Conservation (phyloP, 1,139 yeast genomes). For the Lodderomyces beijingensis region DNA sequence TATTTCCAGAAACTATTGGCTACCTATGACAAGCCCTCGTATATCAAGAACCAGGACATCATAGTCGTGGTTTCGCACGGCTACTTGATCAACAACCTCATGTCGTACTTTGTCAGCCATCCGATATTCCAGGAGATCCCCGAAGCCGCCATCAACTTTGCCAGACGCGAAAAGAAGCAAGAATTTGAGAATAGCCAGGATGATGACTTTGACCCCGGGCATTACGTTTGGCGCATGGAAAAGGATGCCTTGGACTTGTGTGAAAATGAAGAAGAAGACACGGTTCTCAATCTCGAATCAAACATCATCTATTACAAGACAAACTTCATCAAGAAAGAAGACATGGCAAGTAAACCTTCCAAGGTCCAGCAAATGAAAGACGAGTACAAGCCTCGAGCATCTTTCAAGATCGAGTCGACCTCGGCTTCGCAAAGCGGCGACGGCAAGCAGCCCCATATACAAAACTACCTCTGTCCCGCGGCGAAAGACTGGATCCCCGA, state of each 20-base stretch:
- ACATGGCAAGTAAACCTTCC: slow-evolving; percentile 16
- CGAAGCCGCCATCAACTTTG: slow-evolving; percentile 36
- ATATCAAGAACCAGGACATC: slow-evolving; percentile 33
- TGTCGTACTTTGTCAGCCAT: slow-evolving; percentile 41
- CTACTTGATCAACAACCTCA: slow-evolving; percentile 37
- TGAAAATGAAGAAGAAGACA: slow-evolving; percentile 25
- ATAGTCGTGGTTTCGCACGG: slow-evolving; percentile 43
- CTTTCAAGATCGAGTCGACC: slow-evolving; percentile 22
- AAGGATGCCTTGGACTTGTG: slow-evolving; percentile 34
- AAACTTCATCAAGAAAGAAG: slow-evolving; percentile 39
- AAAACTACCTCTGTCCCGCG: slow-evolving; percentile 29
- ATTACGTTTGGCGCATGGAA: slow-evolving; percentile 29
- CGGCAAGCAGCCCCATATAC: slow-evolving; percentile 6
- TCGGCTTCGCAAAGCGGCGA: slow-evolving; percentile 10
- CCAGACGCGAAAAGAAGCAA: slow-evolving; percentile 19
- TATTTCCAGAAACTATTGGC: slow-evolving; percentile 43
- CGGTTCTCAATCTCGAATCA: slow-evolving; percentile 35
- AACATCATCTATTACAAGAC: slow-evolving; percentile 46
- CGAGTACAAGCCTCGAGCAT: slow-evolving; percentile 24
- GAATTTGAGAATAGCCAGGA: slow-evolving; percentile 10
- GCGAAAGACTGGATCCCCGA: slow-evolving; percentile 40
- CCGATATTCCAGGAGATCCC: slow-evolving; percentile 47
- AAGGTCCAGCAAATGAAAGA: slow-evolving; percentile 6
- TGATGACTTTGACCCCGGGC: slow-evolving; percentile 15
- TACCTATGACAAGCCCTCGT: slow-evolving; percentile 39